Evolutionary conservation across 2,329 filamentous ascomycete species (phyloP).

Genomic region (Atkinsonella hypoxylon): DNA sequence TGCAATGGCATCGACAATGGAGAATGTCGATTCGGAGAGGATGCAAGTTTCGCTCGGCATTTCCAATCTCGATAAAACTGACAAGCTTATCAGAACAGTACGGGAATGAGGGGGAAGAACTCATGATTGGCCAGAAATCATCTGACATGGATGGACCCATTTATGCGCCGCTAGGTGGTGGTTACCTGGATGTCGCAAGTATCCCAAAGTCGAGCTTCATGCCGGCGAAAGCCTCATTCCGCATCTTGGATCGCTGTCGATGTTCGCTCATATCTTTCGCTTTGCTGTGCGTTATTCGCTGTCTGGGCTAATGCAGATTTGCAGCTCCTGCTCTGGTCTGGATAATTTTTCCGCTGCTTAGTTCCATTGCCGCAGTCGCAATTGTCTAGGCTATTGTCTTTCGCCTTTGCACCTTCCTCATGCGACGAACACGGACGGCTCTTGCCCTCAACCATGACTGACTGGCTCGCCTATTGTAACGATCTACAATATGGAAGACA

Average conservation of each 20-base stretch:
- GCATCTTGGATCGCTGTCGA: not conserved
- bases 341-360: not conserved
- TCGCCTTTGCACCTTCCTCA: conserved; percentile 10
- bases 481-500: conserved; percentile 18
- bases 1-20: not conserved
- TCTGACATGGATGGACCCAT: conserved; percentile 1
- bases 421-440: conserved; percentile 16
- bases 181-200: not conserved
- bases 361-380: not conserved
- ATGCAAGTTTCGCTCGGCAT: not conserved
- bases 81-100: conserved; percentile 13
- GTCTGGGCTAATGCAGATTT: not conserved
- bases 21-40: not conserved
- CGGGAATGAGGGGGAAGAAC: conserved; percentile 13
- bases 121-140: conserved; percentile 2
- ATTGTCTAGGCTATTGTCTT: conserved; percentile 3
- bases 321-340: not conserved
- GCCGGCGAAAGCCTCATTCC: not conserved
- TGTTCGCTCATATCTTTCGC: not conserved
- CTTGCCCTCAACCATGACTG: conserved; percentile 20
- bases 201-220: not conserved
- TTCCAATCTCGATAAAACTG: conserved; percentile 13
- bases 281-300: not conserved
- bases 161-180: not conserved
- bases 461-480: conserved; percentile 16